Evolutionary conservation across 2,329 filamentous ascomycete genomes (phyloP).

Genomic region (Xylaria sp.): DNA sequence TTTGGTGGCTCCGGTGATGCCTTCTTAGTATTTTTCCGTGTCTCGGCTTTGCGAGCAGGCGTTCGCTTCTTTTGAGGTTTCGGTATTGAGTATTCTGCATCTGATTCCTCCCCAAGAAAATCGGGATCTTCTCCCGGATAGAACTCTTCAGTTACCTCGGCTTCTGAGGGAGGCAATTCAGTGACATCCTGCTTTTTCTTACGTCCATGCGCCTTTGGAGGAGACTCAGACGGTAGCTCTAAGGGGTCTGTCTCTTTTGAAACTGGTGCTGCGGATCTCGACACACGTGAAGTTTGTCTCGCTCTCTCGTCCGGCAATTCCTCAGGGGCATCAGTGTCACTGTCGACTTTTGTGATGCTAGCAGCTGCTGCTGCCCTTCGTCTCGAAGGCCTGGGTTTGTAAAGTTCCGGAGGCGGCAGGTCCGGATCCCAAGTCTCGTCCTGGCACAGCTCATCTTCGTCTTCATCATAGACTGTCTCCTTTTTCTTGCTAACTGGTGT

Average conservation of each 20-base stretch:
- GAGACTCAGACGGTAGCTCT: slow-evolving; percentile 14
- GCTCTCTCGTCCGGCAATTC: neutral
- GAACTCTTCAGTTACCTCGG: slow-evolving; percentile 8
- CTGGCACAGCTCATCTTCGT: slow-evolving; percentile 30
- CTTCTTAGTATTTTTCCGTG: slow-evolving; percentile 14
- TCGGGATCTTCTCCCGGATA: neutral
- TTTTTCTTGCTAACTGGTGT: slow-evolving; percentile 19
- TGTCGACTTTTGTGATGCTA: slow-evolving; percentile 5
- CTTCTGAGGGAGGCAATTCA: slow-evolving; percentile 8
- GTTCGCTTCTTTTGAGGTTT: slow-evolving; percentile 32
- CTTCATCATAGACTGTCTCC: slow-evolving; percentile 18
- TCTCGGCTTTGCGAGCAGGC: slow-evolving; percentile 29
- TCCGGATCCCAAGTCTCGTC: slow-evolving; percentile 19
- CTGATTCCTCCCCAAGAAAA: slow-evolving; percentile 4
- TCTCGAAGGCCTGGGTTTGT: slow-evolving; percentile 22
- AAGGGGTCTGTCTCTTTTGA: slow-evolving; percentile 3
- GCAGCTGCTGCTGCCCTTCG: slow-evolving; percentile 11
- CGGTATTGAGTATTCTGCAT: slow-evolving; percentile 16
- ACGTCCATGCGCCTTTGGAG: slow-evolving; percentile 30
- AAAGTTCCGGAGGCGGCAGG: slow-evolving; percentile 12
- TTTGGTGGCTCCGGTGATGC: neutral
- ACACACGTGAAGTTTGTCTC: neutral
- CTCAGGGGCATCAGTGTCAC: neutral
- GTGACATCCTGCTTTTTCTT: slow-evolving; percentile 28
- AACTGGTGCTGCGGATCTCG: neutral